Evolutionary conservation across 306 rosid species (phyloP).

Genomic region (Corylus heterophylla): DNA sequence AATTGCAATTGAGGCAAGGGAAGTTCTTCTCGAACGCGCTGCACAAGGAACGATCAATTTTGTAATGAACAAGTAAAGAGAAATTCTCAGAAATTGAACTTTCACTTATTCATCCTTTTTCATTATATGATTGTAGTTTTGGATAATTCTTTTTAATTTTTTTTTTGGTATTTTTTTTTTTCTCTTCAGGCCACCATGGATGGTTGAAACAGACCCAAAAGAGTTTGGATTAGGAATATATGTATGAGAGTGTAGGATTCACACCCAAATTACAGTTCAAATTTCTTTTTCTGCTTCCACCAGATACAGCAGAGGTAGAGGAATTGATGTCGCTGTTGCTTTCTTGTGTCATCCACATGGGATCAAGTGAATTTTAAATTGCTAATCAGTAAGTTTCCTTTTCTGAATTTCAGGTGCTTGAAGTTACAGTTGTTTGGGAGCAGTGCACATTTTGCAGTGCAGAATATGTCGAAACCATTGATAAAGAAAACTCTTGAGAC

Average conservation of each 20-base stretch:
- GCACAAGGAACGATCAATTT: constrained; percentile 81
- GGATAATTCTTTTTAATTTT: not conserved
- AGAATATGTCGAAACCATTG: not conserved
- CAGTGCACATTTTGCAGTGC: not conserved
- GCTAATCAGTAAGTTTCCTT: not conserved
- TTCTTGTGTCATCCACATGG: not conserved
- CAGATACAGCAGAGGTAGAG: not conserved
- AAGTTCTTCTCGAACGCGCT: constrained; percentile 84
- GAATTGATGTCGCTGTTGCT: not conserved
- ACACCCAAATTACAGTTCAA: not conserved
- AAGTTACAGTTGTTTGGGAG: not conserved
- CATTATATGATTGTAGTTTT: not conserved
- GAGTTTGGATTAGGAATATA: constrained; percentile 91
- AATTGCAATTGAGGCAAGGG: constrained; percentile 81
- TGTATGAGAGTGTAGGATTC: constrained; percentile 31
- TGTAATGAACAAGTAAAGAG: constrained; percentile 65
- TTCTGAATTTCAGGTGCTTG: not conserved
- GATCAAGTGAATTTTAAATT: not conserved
- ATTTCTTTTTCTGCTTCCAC: not conserved
- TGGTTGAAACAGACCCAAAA: constrained; percentile 86
- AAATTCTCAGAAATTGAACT: constrained; percentile 11
- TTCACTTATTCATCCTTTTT: constrained; percentile 2
- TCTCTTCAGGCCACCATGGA: constrained; percentile 78
- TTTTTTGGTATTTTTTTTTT: not conserved
- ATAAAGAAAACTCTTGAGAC: not conserved